Evolutionary conservation across 345 rosid species (phyloP), one percentile per base, ranked within the genome.

Genomic region (Noccaea caerulescens): DNA sequence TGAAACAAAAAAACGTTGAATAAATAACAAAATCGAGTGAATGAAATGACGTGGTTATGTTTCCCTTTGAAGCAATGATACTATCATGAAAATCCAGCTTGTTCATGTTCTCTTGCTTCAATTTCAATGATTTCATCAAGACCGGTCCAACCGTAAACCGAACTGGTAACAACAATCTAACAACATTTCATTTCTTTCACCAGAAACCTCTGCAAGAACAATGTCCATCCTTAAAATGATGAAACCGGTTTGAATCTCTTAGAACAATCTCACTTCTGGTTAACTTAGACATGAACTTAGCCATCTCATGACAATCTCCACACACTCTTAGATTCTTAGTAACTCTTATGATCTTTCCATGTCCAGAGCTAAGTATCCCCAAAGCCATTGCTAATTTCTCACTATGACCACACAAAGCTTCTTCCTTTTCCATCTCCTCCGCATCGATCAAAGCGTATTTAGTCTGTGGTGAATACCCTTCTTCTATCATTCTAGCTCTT

Each of bases 191-290:
- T 18, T 59, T 6, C 10, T 4, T 38, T 89, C 75, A 87, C 89
- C 93, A 90, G 77, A 84, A 82, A 10, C 91, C 91, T 80, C 87
- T 84, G 73, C 96, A 87, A 69, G 93, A 84, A 80, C 96, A 89
- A 60, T 68, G 63, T 5, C 91, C 93, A 56, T 84, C 83, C 55
- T 78, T 81, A 58, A 87, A 89, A 44, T 81, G 91, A 76, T 90
- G 89, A 72, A 86, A 90, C 16, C 93, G 83, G 67, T 86, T 84
- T 12, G 87, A 72, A 75, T 89, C 88, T 76, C 96, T 86, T 18
- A 87, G 77, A 27, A 87, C 85, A 62, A 87, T 86, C 43, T 90
- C 91, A 72, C 84, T 78, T 51, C 78, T 34, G 25, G 82, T 79
- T 27, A 62, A 78, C 64, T 78, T 82, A 43, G 96, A 86, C 66